phyloP scores from a whole-genome alignment of 208 protist species.

The Polymyxa betae region DNA sequence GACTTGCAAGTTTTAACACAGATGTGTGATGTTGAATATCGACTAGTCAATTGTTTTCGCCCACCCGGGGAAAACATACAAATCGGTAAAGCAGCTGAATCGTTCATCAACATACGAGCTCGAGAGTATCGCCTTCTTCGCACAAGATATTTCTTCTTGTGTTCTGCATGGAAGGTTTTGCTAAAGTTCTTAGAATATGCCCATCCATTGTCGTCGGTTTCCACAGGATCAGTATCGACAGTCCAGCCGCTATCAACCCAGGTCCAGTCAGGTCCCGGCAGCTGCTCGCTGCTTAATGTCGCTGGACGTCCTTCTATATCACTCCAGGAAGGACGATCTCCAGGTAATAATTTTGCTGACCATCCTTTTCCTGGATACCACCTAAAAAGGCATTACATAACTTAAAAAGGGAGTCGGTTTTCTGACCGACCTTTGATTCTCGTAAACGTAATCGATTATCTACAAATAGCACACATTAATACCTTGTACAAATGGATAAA shows the following conservation, averaged over 20 bases:
- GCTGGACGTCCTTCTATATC: background rate
- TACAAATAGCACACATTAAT: background rate
- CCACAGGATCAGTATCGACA: background rate
- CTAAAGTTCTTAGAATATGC: background rate
- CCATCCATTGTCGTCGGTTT: background rate
- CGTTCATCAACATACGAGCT: background rate
- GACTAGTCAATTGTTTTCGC: background rate
- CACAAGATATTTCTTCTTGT: background rate
- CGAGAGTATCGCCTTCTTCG: constrained; percentile 2
- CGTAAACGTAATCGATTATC: background rate
- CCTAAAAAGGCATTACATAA: background rate
- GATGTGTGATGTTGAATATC: background rate
- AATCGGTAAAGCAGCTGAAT: background rate
- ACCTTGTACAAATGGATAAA: background rate
- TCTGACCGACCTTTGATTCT: constrained; percentile 15
- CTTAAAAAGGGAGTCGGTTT: background rate
- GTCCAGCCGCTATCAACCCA: background rate
- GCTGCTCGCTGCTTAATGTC: background rate
- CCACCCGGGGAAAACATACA: constrained; percentile 12
- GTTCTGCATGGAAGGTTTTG: background rate
- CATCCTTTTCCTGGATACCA: constrained; percentile 33
- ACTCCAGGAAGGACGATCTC: constrained; percentile 11
- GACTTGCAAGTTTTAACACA: background rate
- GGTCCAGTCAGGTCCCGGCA: background rate
- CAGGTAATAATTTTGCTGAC: background rate